Conservation (phyloP, 495 filamentous ascomycete species). For the Daldinia loculata region DNA sequence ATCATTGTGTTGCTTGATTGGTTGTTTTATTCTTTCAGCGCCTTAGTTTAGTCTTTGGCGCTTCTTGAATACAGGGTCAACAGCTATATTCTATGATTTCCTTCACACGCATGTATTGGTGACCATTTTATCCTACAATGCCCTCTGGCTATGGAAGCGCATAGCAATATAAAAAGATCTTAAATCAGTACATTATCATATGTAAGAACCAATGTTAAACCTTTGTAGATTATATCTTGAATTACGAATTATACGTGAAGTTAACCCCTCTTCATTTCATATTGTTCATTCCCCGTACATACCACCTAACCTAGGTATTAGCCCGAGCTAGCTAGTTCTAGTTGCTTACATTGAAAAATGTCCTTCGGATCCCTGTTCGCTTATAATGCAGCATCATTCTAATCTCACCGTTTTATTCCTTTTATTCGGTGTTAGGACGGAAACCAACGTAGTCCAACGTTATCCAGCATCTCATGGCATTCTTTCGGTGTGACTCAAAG, state of each 20-base stretch:
- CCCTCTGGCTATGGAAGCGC: too few species aligned
- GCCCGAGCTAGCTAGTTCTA: not conserved
- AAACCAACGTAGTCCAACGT: conserved; percentile 18
- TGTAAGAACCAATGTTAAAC: not conserved
- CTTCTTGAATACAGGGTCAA: too few species aligned
- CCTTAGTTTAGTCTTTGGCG: too few species aligned
- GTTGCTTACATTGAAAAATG: not conserved
- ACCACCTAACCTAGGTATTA: not conserved
- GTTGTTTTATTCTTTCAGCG: too few species aligned
- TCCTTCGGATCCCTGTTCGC: conserved; percentile 1
- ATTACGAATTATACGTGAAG: not conserved
- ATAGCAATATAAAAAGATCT: not conserved
- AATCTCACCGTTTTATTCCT: conserved; percentile 6
- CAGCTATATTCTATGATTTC: too few species aligned
- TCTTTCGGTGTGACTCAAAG: conserved; percentile 14
- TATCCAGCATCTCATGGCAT: conserved; percentile 2
- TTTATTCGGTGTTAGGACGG: conserved; percentile 7
- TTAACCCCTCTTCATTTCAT: not conserved
- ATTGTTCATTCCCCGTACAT: not conserved
- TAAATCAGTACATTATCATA: not conserved
- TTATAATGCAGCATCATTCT: conserved; percentile 14
- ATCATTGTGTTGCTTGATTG: too few species aligned
- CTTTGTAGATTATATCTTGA: not conserved
- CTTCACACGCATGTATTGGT: too few species aligned
- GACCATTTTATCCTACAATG: too few species aligned